These are phyloP conservation scores for Plasmodium relictum DNA, from an alignment of 169 alveolate species.

Conservation along the genomic window DNA sequence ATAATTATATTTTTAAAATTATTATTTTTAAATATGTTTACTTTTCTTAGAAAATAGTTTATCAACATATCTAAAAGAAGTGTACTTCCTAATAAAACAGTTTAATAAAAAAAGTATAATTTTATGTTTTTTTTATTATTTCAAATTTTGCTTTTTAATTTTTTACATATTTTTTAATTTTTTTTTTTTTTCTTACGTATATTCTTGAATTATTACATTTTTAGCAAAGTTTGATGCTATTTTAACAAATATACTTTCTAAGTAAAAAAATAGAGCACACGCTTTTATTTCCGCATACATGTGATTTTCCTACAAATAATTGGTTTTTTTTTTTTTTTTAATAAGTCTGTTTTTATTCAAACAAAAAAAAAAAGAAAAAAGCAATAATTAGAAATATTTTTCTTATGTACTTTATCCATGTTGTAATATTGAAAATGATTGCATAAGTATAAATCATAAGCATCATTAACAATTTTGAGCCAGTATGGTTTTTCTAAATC, in stretches of 20 bases:
- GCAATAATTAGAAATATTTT: background rate
- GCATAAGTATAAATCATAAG: slow-evolving; percentile 30
- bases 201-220: slow-evolving; percentile 58
- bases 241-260: slow-evolving; percentile 34
- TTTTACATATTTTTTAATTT: background rate
- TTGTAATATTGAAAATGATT: slow-evolving; percentile 23
- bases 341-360: background rate
- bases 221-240: slow-evolving; percentile 51
- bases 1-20: background rate
- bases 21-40: background rate
- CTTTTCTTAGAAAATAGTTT: slow-evolving; percentile 7
- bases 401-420: background rate
- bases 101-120: background rate
- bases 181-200: slow-evolving; percentile 32
- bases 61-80: slow-evolving; percentile 33
- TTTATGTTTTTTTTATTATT: too few relatives aligned
- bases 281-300: slow-evolving; percentile 59
- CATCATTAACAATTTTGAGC: slow-evolving; percentile 39
- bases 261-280: slow-evolving; percentile 39
- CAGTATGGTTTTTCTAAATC: slow-evolving; percentile 15
- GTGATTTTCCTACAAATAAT: slow-evolving; percentile 18
- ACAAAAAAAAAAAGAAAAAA: background rate
- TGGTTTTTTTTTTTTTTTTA: slow-evolving; percentile 5
- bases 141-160: background rate
- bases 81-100: slow-evolving; percentile 24